Evolutionary conservation across 805 yeast species (phyloP).

Genomic region (Barnettozyma populi): DNA sequence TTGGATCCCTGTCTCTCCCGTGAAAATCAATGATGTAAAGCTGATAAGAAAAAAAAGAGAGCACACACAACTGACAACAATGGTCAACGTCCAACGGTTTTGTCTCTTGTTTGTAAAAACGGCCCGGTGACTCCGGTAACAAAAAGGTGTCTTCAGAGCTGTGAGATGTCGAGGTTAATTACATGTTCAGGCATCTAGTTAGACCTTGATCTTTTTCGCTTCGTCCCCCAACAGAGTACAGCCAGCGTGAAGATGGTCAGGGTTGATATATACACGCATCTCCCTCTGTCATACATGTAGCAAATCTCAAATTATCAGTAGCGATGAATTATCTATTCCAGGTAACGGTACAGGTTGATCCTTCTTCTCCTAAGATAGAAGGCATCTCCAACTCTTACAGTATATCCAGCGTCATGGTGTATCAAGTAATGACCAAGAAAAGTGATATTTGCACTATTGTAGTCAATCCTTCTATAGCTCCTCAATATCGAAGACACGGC

Average conservation of each 20-base stretch:
- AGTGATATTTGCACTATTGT: conserved; percentile 4
- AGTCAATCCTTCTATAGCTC: conserved; percentile 16
- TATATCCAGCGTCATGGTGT: conserved; percentile 16
- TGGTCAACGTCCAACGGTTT: too few species aligned
- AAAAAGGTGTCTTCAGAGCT: too few species aligned
- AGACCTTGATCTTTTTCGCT: too few species aligned
- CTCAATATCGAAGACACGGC: conserved; percentile 12
- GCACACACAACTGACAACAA: too few species aligned
- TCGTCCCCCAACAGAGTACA: too few species aligned
- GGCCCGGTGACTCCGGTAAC: too few species aligned
- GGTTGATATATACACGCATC: too few species aligned
- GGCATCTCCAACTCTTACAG: conserved; percentile 13
- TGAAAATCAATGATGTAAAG: neutral
- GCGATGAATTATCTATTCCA: neutral
- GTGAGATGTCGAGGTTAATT: too few species aligned
- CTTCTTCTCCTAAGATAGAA: conserved; percentile 12
- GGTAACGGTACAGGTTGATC: neutral
- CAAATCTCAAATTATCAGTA: neutral
- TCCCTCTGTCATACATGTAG: neutral
- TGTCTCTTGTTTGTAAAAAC: too few species aligned
- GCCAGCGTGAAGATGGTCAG: too few species aligned
- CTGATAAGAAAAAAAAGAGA: too few species aligned
- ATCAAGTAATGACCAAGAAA: conserved; percentile 18
- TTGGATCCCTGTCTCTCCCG: neutral
- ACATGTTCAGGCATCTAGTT: too few species aligned